Evolutionary conservation across 495 filamentous ascomycete species (phyloP), one percentile per base, ranked within the genome.

Genomic region (Aspergillus haitiensis): DNA sequence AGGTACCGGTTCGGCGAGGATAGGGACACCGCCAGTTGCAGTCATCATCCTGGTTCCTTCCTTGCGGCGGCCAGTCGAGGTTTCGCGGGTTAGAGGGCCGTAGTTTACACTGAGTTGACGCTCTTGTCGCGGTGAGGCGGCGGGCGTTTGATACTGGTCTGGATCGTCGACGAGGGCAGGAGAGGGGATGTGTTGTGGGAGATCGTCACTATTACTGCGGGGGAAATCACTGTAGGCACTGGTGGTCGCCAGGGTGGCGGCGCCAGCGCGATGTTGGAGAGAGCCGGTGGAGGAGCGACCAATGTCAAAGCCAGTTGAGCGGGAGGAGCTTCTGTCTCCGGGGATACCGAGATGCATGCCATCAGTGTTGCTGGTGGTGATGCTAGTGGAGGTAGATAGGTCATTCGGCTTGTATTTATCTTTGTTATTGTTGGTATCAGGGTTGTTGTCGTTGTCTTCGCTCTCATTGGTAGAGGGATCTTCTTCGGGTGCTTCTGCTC

Each of bases 31-130:
- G 15, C 55, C 52, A 8, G 58, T 49, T 36, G 66, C 44, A 12
- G 56, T 50, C 9, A 48, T 65, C 40, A 53, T 58, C 13, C 58
- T 63, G 3, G 63, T 46, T 11, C 71, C 71, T 6, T 63, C 65
- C 52, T 78, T 78, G 46, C 78, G 73, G 33, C 74, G 74, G 21
- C 78, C 78, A 21, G 71, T 73, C 7, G 76, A 80, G 2, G 71
- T 67, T 13, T 64, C 73, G 35, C 77, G 75, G n/a, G 66, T 64
- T 16, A 79, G 62, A n/a, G 64, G 50, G 35, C 65, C 66, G 36
- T 67, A 58, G 47, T 66, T 57, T 6, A 68, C 63, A 52, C 58
- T 70, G 1, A 67, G 64, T 11, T 70, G 69, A 15, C 64, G 60
- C 44, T 64, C 62, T 31, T 61, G 56, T 35, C 54, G 59, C 18